These are phyloP conservation scores for Gamsiella multidivaricata DNA, from an alignment of 192 early-diverging fungal species.

Conservation along the genomic window DNA sequence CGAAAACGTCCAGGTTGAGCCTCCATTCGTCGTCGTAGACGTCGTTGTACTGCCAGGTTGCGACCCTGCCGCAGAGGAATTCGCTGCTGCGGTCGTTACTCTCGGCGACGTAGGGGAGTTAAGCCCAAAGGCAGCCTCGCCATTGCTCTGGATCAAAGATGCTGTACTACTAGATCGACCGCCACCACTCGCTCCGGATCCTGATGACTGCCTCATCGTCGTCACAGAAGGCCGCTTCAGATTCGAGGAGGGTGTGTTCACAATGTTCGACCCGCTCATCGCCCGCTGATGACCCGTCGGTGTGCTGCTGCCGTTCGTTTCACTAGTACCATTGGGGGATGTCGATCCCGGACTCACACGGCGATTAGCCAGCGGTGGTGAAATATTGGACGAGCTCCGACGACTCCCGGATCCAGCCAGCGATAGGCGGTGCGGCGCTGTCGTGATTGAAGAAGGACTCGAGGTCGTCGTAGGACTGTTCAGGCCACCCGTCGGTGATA, in stretches of 20 bases:
- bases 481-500: slow-evolving; percentile 31
- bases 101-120: slow-evolving; percentile 34
- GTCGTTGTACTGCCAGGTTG: neutral
- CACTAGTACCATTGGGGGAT: neutral
- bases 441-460: slow-evolving; percentile 8
- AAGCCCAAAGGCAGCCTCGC: slow-evolving; percentile 18
- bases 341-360: slow-evolving; percentile 21
- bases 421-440: slow-evolving; percentile 24
- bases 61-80: neutral
- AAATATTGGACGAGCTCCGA: slow-evolving; percentile 38
- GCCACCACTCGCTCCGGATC: neutral
- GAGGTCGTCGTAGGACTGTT: slow-evolving; percentile 14
- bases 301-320: slow-evolving; percentile 1
- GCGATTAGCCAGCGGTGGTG: slow-evolving; percentile 29
- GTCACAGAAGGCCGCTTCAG: slow-evolving; percentile 43
- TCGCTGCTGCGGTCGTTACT: neutral
- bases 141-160: slow-evolving; percentile 4
- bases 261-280: neutral
- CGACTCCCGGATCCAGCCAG: slow-evolving; percentile 21
- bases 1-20: slow-evolving; percentile 22
- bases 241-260: slow-evolving; percentile 9
- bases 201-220: slow-evolving; percentile 17
- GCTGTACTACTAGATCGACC: slow-evolving; percentile 10
- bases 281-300: too few relatives aligned
- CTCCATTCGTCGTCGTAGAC: too few relatives aligned